Evolutionary conservation across 129 eudicot species (phyloP), one percentile per base, ranked within the genome.

Genomic region (carrot (Daucus carota)): DNA sequence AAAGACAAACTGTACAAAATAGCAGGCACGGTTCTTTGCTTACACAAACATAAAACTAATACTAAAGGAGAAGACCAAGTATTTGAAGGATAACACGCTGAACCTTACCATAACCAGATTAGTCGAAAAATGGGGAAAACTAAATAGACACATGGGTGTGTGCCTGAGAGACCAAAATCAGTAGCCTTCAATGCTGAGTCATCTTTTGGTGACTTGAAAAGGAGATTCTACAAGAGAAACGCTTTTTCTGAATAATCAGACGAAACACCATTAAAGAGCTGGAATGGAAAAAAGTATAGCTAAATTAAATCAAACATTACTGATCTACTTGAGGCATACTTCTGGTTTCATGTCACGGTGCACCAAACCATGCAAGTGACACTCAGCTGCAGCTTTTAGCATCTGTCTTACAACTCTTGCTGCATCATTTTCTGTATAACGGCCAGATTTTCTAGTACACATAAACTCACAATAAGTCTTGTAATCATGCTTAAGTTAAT

Each of bases 351-450:
- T n/a, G n/a, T n/a, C n/a, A n/a, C n/a, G n/a, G n/a, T n/a, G n/a
- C n/a, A n/a, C 98, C 77, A 94, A 84, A 80, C 98, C 98, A 79
- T 88, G 96, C 73, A 94, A 81, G 83, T 91, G 98, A 76, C 98
- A 94, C 72, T 94, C 84, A 1, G 97, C 98, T 78, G 98, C 98
- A 84, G 91, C 98, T 83, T 87, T 94, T 48, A 94, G 96, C 98
- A 94, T 94, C 81, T 94, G 98, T 69, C 98, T 85, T 38, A 94
- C 98, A 47, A 91, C 90, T 52, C 85, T 87, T 78, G 98, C 98
- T 36, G 98, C 98, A 72, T 94, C 98, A 79, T 89, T 94, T 81
- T 94, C 98, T 11, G 98, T 84, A 74, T 94, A 94, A 45, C 96
- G 98, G 57, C 98, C 89, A 59, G 90, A 96, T 80, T 94, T 94